Conservation (phyloP, 2,329 filamentous ascomycete species). For the Chrysoporthe austroafricana region DNA sequence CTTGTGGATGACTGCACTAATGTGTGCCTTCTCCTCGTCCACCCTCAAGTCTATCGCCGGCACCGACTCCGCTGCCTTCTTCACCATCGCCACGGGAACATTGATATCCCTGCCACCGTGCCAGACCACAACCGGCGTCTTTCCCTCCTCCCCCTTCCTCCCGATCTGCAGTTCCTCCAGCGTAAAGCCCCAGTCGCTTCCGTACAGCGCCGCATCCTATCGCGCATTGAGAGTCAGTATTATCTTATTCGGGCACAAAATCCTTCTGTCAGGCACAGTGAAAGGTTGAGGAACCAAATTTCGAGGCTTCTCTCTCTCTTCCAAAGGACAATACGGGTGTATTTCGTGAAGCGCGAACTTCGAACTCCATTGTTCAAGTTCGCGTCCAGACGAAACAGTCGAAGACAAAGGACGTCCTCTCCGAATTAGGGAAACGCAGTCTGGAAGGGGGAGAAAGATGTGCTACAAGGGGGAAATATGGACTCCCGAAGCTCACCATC, state of each 20-base stretch:
- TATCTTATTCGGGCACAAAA: neutral
- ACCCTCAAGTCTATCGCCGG: slow-evolving; percentile 29
- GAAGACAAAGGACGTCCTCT: no score
- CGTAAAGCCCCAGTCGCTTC: slow-evolving; percentile 32
- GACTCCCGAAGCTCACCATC: neutral
- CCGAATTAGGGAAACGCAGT: no score
- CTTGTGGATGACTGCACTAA: slow-evolving; percentile 29
- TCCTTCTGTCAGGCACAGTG: neutral
- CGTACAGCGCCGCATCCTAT: slow-evolving; percentile 28
- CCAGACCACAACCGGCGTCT: slow-evolving; percentile 31
- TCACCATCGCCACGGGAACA: slow-evolving; percentile 32
- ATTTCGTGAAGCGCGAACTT: no score
- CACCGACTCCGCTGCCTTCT: slow-evolving; percentile 31
- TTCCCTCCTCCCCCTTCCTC: slow-evolving; percentile 3
- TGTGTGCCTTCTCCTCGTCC: slow-evolving; percentile 30
- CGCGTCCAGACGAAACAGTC: no score
- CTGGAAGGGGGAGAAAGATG: no score
- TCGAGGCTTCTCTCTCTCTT: no score
- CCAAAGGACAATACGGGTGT: no score
- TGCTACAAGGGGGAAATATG: neutral
- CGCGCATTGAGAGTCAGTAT: neutral
- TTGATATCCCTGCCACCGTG: slow-evolving; percentile 34
- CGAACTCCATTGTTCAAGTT: no score
- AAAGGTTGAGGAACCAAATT: no score
- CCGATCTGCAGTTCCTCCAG: slow-evolving; percentile 29